Conservation (phyloP, 305 asterid genomes). For the Fraxinus latifolia region DNA sequence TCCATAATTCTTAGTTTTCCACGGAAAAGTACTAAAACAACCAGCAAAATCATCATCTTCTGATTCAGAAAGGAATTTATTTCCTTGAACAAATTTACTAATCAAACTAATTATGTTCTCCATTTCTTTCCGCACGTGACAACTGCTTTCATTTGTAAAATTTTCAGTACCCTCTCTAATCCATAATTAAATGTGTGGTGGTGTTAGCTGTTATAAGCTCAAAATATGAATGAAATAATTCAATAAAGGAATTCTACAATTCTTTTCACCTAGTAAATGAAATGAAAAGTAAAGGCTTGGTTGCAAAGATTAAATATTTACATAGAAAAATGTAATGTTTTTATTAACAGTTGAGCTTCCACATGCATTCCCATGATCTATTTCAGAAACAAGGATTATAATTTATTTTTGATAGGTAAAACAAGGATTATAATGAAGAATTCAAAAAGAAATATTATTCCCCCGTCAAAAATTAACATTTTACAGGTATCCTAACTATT, state of each 20-base stretch:
- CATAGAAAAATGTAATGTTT: not conserved
- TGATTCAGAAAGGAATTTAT: not conserved
- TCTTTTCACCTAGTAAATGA: not conserved
- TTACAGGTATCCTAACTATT: not conserved
- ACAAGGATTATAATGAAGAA: not conserved
- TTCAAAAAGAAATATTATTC: not conserved
- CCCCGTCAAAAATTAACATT: not conserved
- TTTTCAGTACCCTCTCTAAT: not conserved
- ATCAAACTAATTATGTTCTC: not conserved
- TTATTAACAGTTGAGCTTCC: not conserved
- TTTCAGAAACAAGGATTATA: not conserved
- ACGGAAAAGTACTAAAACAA: constrained; percentile 10
- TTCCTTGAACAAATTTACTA: not conserved
- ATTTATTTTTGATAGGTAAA: too few relatives aligned
- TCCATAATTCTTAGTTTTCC: not conserved
- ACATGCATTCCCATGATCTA: not conserved
- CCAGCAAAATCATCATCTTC: not conserved
- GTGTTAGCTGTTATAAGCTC: not conserved
- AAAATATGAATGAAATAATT: not conserved
- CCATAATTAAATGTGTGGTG: not conserved
- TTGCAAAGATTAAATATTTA: not conserved
- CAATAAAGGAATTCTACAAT: not conserved
- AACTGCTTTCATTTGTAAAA: not conserved
- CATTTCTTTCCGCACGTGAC: not conserved
- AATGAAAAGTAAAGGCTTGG: not conserved